Evolutionary conservation across 352 stramenopile species (phyloP).

Genomic region (Phytophthora niederhauseri): DNA sequence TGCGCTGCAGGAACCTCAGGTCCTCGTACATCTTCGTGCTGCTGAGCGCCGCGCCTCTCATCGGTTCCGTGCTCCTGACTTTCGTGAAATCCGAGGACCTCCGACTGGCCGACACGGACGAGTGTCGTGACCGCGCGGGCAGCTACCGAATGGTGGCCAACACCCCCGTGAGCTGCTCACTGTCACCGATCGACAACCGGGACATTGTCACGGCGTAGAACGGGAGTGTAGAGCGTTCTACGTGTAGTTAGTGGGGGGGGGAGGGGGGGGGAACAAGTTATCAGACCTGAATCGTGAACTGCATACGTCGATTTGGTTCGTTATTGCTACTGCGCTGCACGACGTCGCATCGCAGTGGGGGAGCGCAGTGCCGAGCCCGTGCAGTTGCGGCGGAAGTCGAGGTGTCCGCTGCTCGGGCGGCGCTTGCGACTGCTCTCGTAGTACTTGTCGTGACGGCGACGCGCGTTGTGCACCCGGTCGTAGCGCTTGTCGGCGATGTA

Average conservation of each 20-base stretch:
- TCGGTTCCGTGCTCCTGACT: constrained; percentile 41
- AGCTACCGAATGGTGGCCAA: constrained; percentile 31
- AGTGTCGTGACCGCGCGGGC: constrained; percentile 32
- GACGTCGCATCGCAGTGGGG: constrained; percentile 14
- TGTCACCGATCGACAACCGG: no score
- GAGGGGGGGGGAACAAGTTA: background rate
- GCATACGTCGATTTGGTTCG: constrained; percentile 14
- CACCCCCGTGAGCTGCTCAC: constrained; percentile 10
- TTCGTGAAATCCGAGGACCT: constrained; percentile 31
- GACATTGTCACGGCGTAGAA: constrained; percentile 19
- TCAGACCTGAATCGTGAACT: background rate
- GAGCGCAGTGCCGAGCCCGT: constrained; percentile 19
- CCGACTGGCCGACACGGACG: constrained; percentile 2
- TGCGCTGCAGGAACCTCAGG: constrained; percentile 51
- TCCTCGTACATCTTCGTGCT: constrained; percentile 44
- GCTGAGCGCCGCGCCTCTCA: constrained; percentile 34
- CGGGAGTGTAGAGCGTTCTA: background rate
- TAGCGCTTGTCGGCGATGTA: constrained; percentile 46
- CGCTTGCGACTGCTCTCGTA: constrained; percentile 28
- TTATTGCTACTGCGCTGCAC: constrained; percentile 22
- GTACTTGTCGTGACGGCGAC: constrained; percentile 29
- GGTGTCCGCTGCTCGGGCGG: constrained; percentile 21
- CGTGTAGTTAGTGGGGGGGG: background rate
- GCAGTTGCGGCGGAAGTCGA: constrained; percentile 27
- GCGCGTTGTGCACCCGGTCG: constrained; percentile 29